Conservation (phyloP, 2,329 filamentous ascomycete species). For the Microsporum ferrugineum region DNA sequence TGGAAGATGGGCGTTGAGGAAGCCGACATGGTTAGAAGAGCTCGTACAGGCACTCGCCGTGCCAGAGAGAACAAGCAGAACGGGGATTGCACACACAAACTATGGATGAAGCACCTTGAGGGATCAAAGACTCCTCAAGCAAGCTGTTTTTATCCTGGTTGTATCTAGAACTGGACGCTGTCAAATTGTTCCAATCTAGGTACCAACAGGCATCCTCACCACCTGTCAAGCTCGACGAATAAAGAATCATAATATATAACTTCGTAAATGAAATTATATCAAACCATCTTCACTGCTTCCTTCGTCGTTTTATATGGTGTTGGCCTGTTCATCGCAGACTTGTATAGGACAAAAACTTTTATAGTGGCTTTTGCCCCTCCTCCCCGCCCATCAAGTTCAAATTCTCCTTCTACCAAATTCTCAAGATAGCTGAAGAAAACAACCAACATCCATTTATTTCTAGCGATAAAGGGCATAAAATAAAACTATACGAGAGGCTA, state of each 20-base stretch:
- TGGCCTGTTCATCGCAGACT: background rate
- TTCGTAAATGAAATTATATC: background rate
- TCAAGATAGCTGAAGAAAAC: background rate
- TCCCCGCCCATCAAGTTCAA: background rate
- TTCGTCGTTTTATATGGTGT: background rate
- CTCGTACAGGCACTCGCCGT: background rate
- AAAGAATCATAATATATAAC: background rate
- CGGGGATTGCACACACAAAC: background rate
- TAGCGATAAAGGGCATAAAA: background rate
- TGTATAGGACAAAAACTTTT: background rate
- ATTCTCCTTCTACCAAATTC: background rate
- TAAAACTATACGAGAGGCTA: background rate
- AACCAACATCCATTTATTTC: background rate
- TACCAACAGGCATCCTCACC: no score
- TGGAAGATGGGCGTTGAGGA: background rate
- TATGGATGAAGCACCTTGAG: background rate
- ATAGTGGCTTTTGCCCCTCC: background rate
- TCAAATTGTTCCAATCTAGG: no score
- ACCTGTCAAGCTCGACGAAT: background rate
- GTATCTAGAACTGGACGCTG: background rate
- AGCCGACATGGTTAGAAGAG: background rate
- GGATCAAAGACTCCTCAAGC: background rate
- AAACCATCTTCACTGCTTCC: background rate
- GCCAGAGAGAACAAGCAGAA: background rate
- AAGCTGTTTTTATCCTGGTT: background rate